A percentile compares a stretch with the other conserved stretches of the same genome.
Evolutionary conservation across 371 early-diverging fungal genomes (phyloP).

Genomic region (Haplosporangium sp.): DNA sequence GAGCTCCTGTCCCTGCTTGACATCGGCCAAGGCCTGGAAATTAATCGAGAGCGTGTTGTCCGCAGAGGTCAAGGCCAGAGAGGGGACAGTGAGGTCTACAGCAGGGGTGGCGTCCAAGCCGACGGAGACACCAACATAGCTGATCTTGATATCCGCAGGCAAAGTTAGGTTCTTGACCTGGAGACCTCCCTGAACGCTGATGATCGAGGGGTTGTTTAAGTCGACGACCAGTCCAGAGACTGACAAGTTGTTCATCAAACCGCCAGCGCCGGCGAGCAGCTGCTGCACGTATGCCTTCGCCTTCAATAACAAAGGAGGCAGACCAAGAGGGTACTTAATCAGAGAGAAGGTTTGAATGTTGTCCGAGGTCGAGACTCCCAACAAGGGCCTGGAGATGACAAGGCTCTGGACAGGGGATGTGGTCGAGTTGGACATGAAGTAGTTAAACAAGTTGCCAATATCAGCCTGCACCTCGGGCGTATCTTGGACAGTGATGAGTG

Average conservation of each 20-base stretch:
- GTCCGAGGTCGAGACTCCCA: conserved; percentile 46
- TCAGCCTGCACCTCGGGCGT: conserved; percentile 40
- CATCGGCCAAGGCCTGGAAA: conserved; percentile 40
- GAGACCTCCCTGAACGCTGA: conserved; percentile 40
- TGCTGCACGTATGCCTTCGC: conserved; percentile 30
- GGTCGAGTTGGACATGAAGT: conserved; percentile 40
- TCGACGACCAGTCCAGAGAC: conserved; percentile 40
- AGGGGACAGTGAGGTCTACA: conserved; percentile 35
- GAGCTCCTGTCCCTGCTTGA: conserved; percentile 24
- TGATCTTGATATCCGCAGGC: conserved; percentile 49
- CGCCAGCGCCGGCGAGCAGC: conserved; percentile 39
- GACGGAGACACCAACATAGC: conserved; percentile 48
- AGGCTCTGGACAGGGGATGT: conserved; percentile 38
- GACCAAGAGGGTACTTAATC: conserved; percentile 26
- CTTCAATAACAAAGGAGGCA: conserved; percentile 28
- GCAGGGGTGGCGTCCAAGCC: conserved; percentile 41
- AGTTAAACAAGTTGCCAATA: conserved; percentile 47
- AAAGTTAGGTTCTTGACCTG: conserved; percentile 38
- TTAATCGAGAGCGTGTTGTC: conserved; percentile 30
- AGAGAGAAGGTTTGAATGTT: conserved; percentile 43
- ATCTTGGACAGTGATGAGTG: conserved; percentile 35
- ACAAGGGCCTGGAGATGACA: conserved; percentile 38
- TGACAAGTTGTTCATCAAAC: conserved; percentile 31
- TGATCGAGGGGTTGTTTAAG: conserved; percentile 46
- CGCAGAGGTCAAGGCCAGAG: conserved; percentile 33